These are phyloP conservation scores for Phalaenopsis hybrid DNA, from an alignment of 116 monocot genomes.

Conservation along the genomic window DNA sequence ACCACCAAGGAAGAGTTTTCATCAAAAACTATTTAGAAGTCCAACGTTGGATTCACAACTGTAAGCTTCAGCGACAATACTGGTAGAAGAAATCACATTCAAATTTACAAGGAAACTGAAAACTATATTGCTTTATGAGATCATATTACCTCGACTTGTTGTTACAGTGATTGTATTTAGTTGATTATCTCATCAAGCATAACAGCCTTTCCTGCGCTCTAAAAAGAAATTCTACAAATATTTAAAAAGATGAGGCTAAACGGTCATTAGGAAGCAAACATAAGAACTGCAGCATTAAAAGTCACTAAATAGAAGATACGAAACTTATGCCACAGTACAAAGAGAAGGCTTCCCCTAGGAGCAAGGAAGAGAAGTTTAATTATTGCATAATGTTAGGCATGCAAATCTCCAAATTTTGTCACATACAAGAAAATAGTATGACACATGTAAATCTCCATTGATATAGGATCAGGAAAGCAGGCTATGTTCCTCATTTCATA, in stretches of 20 bases:
- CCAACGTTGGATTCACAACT: constrained; percentile 68
- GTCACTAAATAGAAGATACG: background rate
- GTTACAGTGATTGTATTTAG: constrained; percentile 88
- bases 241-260: background rate
- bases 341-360: too few species aligned
- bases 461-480: too few species aligned
- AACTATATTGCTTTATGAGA: background rate
- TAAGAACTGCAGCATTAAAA: background rate
- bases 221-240: background rate
- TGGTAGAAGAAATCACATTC: constrained; percentile 17
- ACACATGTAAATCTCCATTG: too few species aligned
- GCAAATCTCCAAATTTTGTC: too few species aligned
- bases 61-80: constrained; percentile 97
- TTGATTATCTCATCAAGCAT: constrained; percentile 99
- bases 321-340: too few species aligned
- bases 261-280: background rate
- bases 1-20: too few species aligned
- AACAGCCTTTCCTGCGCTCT: constrained; percentile 88
- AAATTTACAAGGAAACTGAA: background rate
- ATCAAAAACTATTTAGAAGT: constrained; percentile 14
- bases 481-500: too few species aligned
- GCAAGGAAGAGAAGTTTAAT: too few species aligned
- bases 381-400: too few species aligned
- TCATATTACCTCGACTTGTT: constrained; percentile 73
- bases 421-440: too few species aligned